Evolutionary conservation across 2,329 filamentous ascomycete genomes (phyloP).

Genomic region (Juglanconis juglandina): DNA sequence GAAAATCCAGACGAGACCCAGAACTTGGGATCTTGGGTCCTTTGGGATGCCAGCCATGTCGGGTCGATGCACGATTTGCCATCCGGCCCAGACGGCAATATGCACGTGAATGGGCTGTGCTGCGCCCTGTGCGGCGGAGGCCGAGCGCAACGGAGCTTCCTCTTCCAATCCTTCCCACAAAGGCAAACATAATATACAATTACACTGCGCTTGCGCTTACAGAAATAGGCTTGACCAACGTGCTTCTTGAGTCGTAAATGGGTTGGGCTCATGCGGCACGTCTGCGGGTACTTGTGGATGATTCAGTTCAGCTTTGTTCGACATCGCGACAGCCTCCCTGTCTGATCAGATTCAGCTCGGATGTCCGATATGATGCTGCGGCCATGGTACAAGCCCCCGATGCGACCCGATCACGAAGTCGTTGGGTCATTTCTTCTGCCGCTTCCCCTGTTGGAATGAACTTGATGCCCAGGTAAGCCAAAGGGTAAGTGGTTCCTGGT

Average conservation of each 20-base stretch:
- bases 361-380: background rate
- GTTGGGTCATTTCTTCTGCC: too few relatives aligned
- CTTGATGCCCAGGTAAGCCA: background rate
- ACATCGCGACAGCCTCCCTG: slow-evolving; percentile 6
- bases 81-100: background rate
- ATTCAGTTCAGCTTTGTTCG: slow-evolving; percentile 1
- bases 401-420: too few relatives aligned
- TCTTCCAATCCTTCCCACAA: slow-evolving; percentile 5
- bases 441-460: background rate
- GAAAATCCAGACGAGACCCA: background rate
- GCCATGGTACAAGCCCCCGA: background rate
- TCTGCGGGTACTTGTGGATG: background rate
- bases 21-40: background rate
- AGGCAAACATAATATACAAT: background rate
- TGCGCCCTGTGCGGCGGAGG: slow-evolving; percentile 7
- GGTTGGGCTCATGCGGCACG: background rate
- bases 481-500: background rate
- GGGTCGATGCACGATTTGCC: slow-evolving; percentile 3
- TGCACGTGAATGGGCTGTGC: slow-evolving; percentile 12
- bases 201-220: background rate
- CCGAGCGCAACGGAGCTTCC: background rate
- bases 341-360: background rate
- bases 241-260: background rate
- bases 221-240: background rate
- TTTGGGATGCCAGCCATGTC: background rate